These are phyloP conservation scores for Cucumis melo DNA, from an alignment of 306 rosid species.

Conservation along the genomic window DNA sequence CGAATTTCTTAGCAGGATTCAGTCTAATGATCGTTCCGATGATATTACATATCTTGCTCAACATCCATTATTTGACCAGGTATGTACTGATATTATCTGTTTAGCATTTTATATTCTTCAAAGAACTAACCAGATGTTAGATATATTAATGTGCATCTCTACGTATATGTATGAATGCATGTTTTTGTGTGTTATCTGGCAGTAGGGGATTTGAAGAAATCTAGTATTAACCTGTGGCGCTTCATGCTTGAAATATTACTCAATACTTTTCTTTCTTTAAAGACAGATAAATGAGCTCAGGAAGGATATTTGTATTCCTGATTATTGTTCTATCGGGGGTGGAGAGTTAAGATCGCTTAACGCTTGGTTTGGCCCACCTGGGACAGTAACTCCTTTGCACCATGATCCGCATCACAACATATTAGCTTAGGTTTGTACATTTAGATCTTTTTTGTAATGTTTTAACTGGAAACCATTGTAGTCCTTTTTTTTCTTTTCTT, in stretches of 20 bases:
- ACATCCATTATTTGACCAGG: slow-evolving; percentile 95
- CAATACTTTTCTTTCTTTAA: slow-evolving; percentile 7
- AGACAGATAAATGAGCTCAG: slow-evolving; percentile 69
- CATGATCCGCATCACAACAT: slow-evolving; percentile 93
- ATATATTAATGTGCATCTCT: no score
- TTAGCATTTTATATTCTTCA: no score
- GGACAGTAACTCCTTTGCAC: slow-evolving; percentile 87
- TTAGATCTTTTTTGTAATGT: neutral
- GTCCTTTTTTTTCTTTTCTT: neutral
- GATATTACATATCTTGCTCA: slow-evolving; percentile 80
- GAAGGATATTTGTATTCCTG: slow-evolving; percentile 77
- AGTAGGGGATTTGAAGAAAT: neutral
- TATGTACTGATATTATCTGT: slow-evolving; percentile 17
- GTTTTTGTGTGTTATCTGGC: neutral
- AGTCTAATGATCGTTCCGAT: slow-evolving; percentile 23
- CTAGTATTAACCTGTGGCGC: neutral
- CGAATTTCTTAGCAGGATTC: slow-evolving; percentile 75
- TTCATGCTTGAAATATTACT: neutral
- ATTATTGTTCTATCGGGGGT: slow-evolving; percentile 79
- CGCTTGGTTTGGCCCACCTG: slow-evolving; percentile 98
- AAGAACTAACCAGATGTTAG: no score
- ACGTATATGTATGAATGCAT: neutral
- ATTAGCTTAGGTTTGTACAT: slow-evolving; percentile 62
- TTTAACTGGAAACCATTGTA: slow-evolving; percentile 3
- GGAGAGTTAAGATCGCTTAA: slow-evolving; percentile 77